Percentiles rank a stretch among this genome's conserved stretches.
These are phyloP conservation scores for Penicillium daleae DNA, from an alignment of 495 filamentous ascomycete genomes.

Conservation along the genomic window DNA sequence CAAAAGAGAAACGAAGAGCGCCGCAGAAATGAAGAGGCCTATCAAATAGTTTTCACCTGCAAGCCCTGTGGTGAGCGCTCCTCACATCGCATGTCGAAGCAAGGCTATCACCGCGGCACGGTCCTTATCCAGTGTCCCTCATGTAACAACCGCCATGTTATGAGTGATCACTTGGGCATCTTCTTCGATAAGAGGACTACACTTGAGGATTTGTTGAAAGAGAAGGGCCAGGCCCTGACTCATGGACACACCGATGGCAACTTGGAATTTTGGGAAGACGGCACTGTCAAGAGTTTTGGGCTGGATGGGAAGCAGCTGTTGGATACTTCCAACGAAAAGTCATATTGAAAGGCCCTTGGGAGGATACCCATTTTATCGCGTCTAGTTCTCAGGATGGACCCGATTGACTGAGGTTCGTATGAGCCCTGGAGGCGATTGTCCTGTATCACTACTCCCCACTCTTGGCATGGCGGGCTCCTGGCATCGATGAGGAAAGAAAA, in stretches of 20 bases:
- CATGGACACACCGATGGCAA: conserved; percentile 54
- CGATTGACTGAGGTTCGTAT: conserved; percentile 7
- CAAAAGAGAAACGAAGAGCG: conserved; percentile 38
- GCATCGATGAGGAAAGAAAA: conserved; percentile 21
- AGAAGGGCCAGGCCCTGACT: conserved; percentile 38
- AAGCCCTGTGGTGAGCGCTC: conserved; percentile 78
- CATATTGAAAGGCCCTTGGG: neutral
- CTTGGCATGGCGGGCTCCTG: conserved; percentile 36
- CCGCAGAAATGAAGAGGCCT: conserved; percentile 64
- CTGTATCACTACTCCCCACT: conserved; percentile 30
- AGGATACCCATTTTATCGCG: neutral
- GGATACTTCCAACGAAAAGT: conserved; percentile 9
- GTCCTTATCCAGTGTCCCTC: conserved; percentile 84
- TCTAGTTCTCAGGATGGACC: conserved; percentile 6
- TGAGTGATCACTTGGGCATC: conserved; percentile 79
- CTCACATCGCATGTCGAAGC: conserved; percentile 79
- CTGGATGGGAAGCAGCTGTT: conserved; percentile 16
- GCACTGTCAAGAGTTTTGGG: conserved; percentile 37
- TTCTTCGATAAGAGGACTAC: conserved; percentile 48
- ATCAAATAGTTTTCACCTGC: conserved; percentile 90
- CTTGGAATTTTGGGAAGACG: conserved; percentile 73
- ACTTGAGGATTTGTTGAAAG: conserved; percentile 40
- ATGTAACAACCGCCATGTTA: conserved; percentile 86
- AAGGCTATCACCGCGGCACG: conserved; percentile 88
- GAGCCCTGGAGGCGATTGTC: neutral